Base-by-base conservation (phyloP, 352 stramenopile genomes). In the Pythium folliculosum region DNA sequence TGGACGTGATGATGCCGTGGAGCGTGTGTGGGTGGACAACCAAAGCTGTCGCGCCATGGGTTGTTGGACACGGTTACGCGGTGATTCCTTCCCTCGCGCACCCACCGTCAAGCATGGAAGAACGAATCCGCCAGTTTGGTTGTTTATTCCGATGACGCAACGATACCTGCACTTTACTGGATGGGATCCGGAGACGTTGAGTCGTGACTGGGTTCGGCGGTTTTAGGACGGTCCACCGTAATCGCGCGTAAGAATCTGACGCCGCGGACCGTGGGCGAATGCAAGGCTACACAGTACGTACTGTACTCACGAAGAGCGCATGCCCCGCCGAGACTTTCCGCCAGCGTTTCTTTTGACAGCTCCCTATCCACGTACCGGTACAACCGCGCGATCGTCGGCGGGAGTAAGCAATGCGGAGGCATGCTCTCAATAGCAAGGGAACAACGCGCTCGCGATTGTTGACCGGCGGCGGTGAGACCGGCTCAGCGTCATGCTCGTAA, bases 201-300 rank as follows among this genome's bases (percentile, higher is more conserved):
- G 19, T 52, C 45, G 45, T 30, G 21, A 6, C 45, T 13, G 14
- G 40, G 9, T 21, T 6, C 27, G 16, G 6, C 25, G 10, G 12
- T 57, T 2, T 22, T 16, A 17, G 19, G 30, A 7, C 49, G 23
- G 22, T 37, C 25, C 38, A 35, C 43, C 54, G 54, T 61, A 61
- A 61, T 51, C 38, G 22, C 21, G 4, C n/a, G 54, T 61, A 61
- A 61, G 37, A 52, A 61, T 51, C 16, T 61, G 38, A 0, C 16
- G 38, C 54, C 54, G 54, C 35, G 5, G 54, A 61, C 54, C 54
- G 38, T 5, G 54, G 9, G 38, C n/a, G 22, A 61, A 21, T 8
- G 7, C 19, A 32, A 32, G 27, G 27, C 27, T 14, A 7, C 12
- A 40, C 35, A 13, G 35, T 40, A 40, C 35, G 35, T 40, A 40